phyloP scores from a whole-genome alignment of 208 protist genomes.

The Leishmania lainsoni region DNA sequence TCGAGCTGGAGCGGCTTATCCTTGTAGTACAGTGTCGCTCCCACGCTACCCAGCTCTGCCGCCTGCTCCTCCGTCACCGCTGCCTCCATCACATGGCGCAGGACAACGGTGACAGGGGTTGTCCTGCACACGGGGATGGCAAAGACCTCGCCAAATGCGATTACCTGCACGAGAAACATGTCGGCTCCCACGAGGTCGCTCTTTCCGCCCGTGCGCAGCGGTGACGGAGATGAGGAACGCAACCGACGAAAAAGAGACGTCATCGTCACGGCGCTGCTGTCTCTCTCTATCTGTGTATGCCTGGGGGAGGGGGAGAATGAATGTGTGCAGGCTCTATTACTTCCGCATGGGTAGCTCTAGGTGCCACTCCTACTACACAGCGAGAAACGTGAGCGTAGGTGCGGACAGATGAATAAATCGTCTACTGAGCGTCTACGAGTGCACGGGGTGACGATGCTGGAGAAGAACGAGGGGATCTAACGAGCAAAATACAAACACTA shows the following conservation, averaged over 20 bases:
- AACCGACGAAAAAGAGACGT: conserved; percentile 9
- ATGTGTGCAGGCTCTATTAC: not conserved
- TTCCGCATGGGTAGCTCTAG: not conserved
- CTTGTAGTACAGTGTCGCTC: conserved; percentile 51
- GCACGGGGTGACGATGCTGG: not conserved
- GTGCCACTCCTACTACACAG: not conserved
- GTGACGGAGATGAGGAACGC: conserved; percentile 8
- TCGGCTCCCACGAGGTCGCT: not conserved
- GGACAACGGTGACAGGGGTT: conserved; percentile 40
- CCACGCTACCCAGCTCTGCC: conserved; percentile 28
- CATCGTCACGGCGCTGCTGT: not conserved
- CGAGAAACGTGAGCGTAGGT: not conserved
- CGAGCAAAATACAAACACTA: no score
- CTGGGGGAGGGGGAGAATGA: not conserved
- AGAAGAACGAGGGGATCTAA: not conserved
- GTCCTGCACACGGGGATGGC: conserved; percentile 42
- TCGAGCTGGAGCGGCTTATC: conserved; percentile 39
- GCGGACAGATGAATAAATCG: not conserved
- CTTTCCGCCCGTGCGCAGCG: not conserved
- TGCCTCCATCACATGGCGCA: conserved; percentile 52
- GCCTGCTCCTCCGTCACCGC: conserved; percentile 33
- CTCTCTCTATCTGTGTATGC: not conserved
- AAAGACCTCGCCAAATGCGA: conserved; percentile 27
- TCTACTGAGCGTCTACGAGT: not conserved
- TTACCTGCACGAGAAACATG: conserved; percentile 26